Conservation (phyloP, 139 green algal species). For the Tetraselmis striata region DNA sequence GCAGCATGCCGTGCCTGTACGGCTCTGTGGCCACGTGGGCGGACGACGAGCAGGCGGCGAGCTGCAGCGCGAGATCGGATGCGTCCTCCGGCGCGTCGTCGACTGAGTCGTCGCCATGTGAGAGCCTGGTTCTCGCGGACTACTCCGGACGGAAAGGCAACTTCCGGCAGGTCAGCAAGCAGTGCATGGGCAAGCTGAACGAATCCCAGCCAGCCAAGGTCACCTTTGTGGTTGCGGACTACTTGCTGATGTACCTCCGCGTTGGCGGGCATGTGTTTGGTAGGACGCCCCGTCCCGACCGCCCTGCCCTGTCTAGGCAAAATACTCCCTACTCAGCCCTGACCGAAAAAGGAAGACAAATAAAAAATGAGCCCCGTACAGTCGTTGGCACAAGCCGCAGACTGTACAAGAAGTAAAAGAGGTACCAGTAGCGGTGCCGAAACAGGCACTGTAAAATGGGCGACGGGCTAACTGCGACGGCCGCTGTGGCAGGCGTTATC, state of each 20-base stretch:
- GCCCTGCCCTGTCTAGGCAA: not conserved
- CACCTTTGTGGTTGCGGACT: not conserved
- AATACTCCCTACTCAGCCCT: not conserved
- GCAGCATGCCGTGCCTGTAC: not conserved
- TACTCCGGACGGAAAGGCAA: not conserved
- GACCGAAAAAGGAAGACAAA: too few species aligned
- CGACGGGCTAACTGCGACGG: too few species aligned
- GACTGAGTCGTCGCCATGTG: not conserved
- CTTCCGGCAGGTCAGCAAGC: not conserved
- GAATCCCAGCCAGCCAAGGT: not conserved
- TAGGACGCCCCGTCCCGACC: not conserved
- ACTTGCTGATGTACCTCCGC: not conserved
- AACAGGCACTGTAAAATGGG: not conserved
- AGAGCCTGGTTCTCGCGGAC: not conserved
- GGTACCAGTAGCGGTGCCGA: not conserved
- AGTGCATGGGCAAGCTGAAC: not conserved
- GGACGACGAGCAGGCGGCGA: too few species aligned
- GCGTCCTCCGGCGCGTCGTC: not conserved
- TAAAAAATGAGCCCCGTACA: too few species aligned
- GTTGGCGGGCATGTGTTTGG: not conserved
- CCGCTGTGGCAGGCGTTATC: not conserved
- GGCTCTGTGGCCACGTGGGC: not conserved
- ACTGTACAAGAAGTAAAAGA: too few species aligned
- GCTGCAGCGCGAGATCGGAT: not conserved
- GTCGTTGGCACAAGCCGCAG: not conserved